Percentiles rank a stretch among this genome's conserved stretches.
phyloP scores from a whole-genome alignment of 345 rosid species.

The Syzygium aromaticum region DNA sequence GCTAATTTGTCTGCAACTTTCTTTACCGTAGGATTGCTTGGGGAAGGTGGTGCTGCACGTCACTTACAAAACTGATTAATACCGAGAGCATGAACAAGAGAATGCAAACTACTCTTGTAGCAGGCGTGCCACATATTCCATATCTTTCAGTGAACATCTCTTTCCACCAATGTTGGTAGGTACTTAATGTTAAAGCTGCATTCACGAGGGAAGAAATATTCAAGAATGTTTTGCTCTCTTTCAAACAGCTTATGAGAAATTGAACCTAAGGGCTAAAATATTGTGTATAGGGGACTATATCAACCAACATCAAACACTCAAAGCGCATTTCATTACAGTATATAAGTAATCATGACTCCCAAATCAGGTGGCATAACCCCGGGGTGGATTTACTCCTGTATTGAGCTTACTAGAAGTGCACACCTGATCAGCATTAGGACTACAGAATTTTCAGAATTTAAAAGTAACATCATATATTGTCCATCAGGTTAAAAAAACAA shows the following conservation, averaged over 20 bases:
- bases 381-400: not conserved
- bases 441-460: not conserved
- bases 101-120: constrained; percentile 97
- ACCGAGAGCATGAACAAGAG: constrained; percentile 96
- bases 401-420: not conserved
- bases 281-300: not conserved
- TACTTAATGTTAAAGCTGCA: constrained; percentile 92
- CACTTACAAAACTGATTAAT: constrained; percentile 99
- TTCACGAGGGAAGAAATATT: constrained; percentile 80
- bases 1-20: constrained; percentile 95
- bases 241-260: constrained; percentile 21
- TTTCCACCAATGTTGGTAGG: constrained; percentile 86
- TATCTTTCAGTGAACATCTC: constrained; percentile 86
- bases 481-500: not conserved
- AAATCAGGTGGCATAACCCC: not conserved
- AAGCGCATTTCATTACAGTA: not conserved
- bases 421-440: not conserved
- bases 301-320: not conserved
- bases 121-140: constrained; percentile 89
- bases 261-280: constrained; percentile 1
- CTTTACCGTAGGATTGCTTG: constrained; percentile 91
- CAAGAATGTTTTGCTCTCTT: constrained; percentile 51
- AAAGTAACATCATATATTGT: not conserved
- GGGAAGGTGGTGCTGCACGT: constrained; percentile 95
- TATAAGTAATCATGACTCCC: not conserved